Percentiles rank a stretch among this genome's conserved stretches.
Conservation (phyloP, 805 yeast species). For the Cyberlindnera mississippiensis region DNA sequence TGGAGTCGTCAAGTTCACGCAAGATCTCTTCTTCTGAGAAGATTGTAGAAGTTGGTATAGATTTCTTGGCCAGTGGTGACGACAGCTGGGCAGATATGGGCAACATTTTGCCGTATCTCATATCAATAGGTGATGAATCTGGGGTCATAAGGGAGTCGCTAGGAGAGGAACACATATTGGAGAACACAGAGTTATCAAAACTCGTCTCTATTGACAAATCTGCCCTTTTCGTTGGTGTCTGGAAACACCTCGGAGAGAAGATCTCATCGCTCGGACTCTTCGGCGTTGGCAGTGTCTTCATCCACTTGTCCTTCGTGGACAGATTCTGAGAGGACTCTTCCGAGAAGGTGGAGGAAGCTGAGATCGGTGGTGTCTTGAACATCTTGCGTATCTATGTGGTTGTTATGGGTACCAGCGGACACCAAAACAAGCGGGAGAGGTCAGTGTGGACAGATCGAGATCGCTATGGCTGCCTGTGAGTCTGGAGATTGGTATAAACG, state of each 20-base stretch:
- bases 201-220: conserved; percentile 1
- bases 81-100: conserved; percentile 3
- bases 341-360: too few species aligned
- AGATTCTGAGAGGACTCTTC: too few species aligned
- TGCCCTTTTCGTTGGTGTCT: conserved; percentile 2
- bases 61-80: not conserved
- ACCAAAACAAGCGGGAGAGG: too few species aligned
- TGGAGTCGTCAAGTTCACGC: conserved; percentile 7
- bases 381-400: not conserved
- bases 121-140: conserved; percentile 6
- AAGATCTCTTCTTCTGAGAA: conserved; percentile 2
- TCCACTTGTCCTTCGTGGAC: not conserved
- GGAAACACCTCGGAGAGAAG: not conserved
- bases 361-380: conserved; percentile 14
- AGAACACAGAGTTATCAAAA: not conserved
- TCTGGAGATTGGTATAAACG: too few species aligned
- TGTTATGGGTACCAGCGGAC: too few species aligned
- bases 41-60: conserved; percentile 1
- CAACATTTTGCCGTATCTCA: not conserved
- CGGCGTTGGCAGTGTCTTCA: conserved; percentile 3
- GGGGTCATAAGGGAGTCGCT: not conserved
- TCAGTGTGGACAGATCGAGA: too few species aligned
- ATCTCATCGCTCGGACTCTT: not conserved
- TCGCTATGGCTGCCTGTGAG: too few species aligned
- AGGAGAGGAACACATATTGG: too few species aligned